Conservation (phyloP, 805 yeast species). For the Candida loeiensis region DNA sequence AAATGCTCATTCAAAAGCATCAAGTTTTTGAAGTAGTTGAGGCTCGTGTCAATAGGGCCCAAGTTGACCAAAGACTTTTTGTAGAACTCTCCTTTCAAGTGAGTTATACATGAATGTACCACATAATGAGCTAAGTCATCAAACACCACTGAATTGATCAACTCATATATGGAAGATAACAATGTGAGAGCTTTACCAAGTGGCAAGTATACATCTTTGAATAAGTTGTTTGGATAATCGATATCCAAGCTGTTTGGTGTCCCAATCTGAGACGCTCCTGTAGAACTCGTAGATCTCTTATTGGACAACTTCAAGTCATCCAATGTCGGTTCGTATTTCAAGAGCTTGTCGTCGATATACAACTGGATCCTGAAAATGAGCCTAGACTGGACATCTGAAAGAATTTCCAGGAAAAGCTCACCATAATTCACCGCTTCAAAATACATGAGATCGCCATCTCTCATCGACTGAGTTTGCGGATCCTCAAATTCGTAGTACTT, state of each 20-base stretch:
- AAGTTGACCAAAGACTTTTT: conserved; percentile 41
- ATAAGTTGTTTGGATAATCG: conserved; percentile 36
- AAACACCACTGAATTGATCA: conserved; percentile 73
- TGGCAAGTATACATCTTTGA: conserved; percentile 63
- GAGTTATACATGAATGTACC: conserved; percentile 69
- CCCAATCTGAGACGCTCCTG: neutral
- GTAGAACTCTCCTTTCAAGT: conserved; percentile 53
- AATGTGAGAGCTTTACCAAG: conserved; percentile 64
- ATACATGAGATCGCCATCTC: conserved; percentile 35
- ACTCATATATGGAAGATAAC: conserved; percentile 73
- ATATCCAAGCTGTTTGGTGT: conserved; percentile 19
- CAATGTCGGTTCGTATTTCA: conserved; percentile 60
- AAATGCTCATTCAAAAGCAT: conserved; percentile 68
- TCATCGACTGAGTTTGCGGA: conserved; percentile 59
- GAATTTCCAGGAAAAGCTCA: conserved; percentile 62
- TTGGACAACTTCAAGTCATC: conserved; percentile 53
- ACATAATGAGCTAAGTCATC: conserved; percentile 87
- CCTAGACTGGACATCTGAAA: conserved; percentile 75
- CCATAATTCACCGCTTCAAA: conserved; percentile 44
- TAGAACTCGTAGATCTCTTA: conserved; percentile 1
- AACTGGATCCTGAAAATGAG: conserved; percentile 75
- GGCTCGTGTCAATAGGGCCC: conserved; percentile 55
- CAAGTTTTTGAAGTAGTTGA: conserved; percentile 70
- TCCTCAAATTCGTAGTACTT: conserved; percentile 66
- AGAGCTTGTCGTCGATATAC: conserved; percentile 65